These are phyloP conservation scores for Saturnispora diversa DNA, from an alignment of 805 yeast species.

Conservation along the genomic window DNA sequence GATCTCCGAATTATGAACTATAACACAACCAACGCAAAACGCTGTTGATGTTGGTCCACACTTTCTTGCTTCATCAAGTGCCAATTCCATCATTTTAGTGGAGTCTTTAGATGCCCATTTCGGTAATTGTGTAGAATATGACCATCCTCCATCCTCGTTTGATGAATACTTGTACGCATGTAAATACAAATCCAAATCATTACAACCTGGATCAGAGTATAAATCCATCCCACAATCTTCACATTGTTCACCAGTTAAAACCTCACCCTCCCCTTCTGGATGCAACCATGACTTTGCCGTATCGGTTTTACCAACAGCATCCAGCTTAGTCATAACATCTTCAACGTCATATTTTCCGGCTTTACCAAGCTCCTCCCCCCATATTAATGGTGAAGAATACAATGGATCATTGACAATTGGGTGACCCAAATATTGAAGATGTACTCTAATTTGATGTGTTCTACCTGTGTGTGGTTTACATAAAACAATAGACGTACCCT, in stretches of 20 bases:
- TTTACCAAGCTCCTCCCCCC: slow-evolving; percentile 75
- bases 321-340: slow-evolving; percentile 41
- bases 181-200: slow-evolving; percentile 80
- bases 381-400: slow-evolving; percentile 66
- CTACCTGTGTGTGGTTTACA: slow-evolving; percentile 89
- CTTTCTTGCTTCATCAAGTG: slow-evolving; percentile 68
- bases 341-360: slow-evolving; percentile 40
- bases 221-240: slow-evolving; percentile 58
- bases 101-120: slow-evolving; percentile 70
- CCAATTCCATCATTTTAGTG: slow-evolving; percentile 58
- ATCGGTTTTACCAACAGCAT: slow-evolving; percentile 61
- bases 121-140: slow-evolving; percentile 68
- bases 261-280: slow-evolving; percentile 58
- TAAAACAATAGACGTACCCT: slow-evolving; percentile 57
- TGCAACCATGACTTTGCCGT: slow-evolving; percentile 64
- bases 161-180: slow-evolving; percentile 83
- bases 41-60: slow-evolving; percentile 81
- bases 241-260: slow-evolving; percentile 46
- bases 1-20: slow-evolving; percentile 57
- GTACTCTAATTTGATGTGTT: slow-evolving; percentile 93
- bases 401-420: slow-evolving; percentile 93
- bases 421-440: slow-evolving; percentile 76
- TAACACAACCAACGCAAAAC: slow-evolving; percentile 88
- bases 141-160: slow-evolving; percentile 41
- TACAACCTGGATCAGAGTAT: slow-evolving; percentile 82